phyloP scores from a whole-genome alignment of 176 grass and related monocot species.

The Olyra latifolia region DNA sequence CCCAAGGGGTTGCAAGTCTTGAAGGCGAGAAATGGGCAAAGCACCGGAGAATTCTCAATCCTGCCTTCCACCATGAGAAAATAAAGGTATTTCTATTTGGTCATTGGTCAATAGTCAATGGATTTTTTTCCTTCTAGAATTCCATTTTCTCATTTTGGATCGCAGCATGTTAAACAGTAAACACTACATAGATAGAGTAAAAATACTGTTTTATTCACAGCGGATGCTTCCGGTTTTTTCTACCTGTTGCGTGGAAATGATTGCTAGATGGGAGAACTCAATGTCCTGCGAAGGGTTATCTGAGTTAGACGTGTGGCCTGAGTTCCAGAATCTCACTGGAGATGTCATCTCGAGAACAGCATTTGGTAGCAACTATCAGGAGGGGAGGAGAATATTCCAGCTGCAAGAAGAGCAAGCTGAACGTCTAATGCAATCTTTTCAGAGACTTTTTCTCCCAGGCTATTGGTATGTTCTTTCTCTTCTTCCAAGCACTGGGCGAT shows the following conservation, averaged over 20 bases:
- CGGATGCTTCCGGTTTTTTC: constrained; percentile 64
- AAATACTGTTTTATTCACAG: constrained; percentile 26
- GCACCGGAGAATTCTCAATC: constrained; percentile 77
- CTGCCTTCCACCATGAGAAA: constrained; percentile 77
- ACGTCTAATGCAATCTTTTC: constrained; percentile 38
- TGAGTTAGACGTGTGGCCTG: constrained; percentile 66
- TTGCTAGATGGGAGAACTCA: constrained; percentile 64
- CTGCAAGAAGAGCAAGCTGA: constrained; percentile 57
- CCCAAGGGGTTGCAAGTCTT: constrained; percentile 40
- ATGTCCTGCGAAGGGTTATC: constrained; percentile 33
- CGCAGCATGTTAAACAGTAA: not conserved
- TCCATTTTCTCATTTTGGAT: not conserved
- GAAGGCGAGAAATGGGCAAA: constrained; percentile 76
- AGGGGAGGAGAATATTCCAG: constrained; percentile 73
- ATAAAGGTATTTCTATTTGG: constrained; percentile 48
- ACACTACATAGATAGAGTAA: constrained; percentile 15
- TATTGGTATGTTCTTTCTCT: constrained; percentile 36
- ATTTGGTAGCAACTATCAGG: constrained; percentile 76
- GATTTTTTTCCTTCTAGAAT: not conserved
- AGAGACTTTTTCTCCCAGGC: constrained; percentile 54
- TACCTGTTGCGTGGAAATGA: constrained; percentile 57
- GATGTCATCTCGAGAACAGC: constrained; percentile 77
- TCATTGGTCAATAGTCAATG: not conserved
- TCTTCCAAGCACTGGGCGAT: not conserved
- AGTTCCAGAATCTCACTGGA: constrained; percentile 65